Conservation (phyloP, 345 rosid species). For the Tarenaya hassleriana region DNA sequence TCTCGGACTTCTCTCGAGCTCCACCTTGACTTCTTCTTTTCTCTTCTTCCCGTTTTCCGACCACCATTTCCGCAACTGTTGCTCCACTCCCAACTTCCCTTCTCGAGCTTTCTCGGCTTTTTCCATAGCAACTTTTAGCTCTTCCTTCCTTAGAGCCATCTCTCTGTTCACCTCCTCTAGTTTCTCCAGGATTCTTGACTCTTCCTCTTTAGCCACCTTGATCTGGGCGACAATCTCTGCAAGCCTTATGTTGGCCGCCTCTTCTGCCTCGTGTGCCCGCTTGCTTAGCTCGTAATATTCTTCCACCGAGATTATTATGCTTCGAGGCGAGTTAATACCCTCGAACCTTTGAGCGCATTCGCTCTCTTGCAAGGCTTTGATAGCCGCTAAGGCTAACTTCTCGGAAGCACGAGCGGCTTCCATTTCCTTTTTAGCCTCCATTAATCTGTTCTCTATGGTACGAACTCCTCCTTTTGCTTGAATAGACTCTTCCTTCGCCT, state of each 20-base stretch:
- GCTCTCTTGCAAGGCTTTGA: slow-evolving; percentile 82
- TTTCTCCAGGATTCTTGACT: slow-evolving; percentile 47
- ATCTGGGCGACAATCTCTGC: slow-evolving; percentile 67
- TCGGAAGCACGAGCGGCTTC: slow-evolving; percentile 89
- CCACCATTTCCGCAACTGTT: slow-evolving; percentile 84
- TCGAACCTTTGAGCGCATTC: slow-evolving; percentile 41
- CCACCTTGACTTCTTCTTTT: slow-evolving; percentile 40
- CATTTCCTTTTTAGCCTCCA: slow-evolving; percentile 69
- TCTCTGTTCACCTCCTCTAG: slow-evolving; percentile 67
- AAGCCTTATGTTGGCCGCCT: slow-evolving; percentile 65
- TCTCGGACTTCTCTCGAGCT: slow-evolving; percentile 24
- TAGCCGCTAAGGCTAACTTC: slow-evolving; percentile 73
- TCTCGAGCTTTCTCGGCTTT: slow-evolving; percentile 85
- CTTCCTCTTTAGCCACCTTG: slow-evolving; percentile 71
- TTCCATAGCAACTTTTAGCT: slow-evolving; percentile 51
- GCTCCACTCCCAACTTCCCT: slow-evolving; percentile 73
- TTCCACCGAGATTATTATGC: slow-evolving; percentile 65
- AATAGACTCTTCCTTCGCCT: slow-evolving; percentile 63
- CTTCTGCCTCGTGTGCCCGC: slow-evolving; percentile 76
- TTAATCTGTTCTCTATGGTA: slow-evolving; percentile 55
- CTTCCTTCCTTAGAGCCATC: slow-evolving; percentile 45
- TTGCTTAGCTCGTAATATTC: slow-evolving; percentile 88
- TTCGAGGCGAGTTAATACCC: slow-evolving; percentile 28
- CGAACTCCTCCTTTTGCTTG: slow-evolving; percentile 71
- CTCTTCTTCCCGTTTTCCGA: slow-evolving; percentile 65